Percentiles rank a stretch among this genome's conserved stretches.
Evolutionary conservation across 2,329 filamentous ascomycete species (phyloP).

Genomic region (Epichloe amarillans): DNA sequence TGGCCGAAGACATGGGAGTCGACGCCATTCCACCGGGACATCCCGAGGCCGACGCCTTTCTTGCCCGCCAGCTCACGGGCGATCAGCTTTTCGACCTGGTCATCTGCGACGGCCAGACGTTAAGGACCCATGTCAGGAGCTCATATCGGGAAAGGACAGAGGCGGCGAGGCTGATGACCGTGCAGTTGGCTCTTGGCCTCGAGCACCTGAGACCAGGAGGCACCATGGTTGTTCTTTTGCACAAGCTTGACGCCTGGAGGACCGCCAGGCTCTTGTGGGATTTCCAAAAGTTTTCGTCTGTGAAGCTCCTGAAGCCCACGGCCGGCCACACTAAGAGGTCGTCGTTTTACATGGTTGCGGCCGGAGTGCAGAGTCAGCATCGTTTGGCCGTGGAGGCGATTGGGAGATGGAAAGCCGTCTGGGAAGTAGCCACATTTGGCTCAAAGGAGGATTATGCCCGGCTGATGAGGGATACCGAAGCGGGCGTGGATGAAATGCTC

Average conservation of each 20-base stretch:
- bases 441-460: conserved; percentile 12
- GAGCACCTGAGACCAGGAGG: conserved; percentile 31
- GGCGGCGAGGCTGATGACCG: conserved; percentile 19
- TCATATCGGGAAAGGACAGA: conserved; percentile 23
- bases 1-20: conserved; percentile 30
- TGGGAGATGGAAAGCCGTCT: conserved; percentile 25
- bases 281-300: conserved; percentile 27
- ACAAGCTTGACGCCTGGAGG: conserved; percentile 30
- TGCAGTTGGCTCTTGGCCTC: conserved; percentile 32
- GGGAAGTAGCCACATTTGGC: conserved; percentile 26
- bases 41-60: conserved; percentile 11
- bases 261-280: conserved; percentile 23
- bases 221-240: conserved; percentile 36
- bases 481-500: conserved; percentile 13
- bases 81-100: conserved; percentile 26
- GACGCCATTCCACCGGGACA: conserved; percentile 19
- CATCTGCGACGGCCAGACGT: conserved; percentile 34
- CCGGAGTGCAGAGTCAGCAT: conserved; percentile 21
- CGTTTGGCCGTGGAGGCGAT: conserved; percentile 22
- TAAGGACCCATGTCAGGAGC: conserved; percentile 23
- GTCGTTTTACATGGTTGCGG: conserved; percentile 41
- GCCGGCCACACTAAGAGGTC: conserved; percentile 26
- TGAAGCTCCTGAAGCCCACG: conserved; percentile 32
- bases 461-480: conserved; percentile 3
- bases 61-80: conserved; percentile 11